These are phyloP conservation scores for Candida loeiensis DNA, from an alignment of 805 yeast genomes.

Conservation along the genomic window DNA sequence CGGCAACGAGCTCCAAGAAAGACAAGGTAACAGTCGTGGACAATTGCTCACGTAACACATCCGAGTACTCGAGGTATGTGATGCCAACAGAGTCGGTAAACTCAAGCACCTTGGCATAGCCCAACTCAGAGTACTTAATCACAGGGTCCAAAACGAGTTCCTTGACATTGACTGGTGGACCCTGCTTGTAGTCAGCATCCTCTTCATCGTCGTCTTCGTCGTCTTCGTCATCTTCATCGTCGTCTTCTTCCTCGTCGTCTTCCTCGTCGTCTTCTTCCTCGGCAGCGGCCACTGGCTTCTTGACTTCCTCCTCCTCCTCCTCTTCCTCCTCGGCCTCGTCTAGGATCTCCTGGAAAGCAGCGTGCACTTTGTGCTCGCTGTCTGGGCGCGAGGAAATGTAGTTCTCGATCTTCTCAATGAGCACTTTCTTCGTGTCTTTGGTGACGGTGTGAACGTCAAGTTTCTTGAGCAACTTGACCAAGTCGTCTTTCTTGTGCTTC, in stretches of 20 bases:
- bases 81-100: conserved; percentile 35
- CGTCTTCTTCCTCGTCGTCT: conserved; percentile 21
- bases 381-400: conserved; percentile 24
- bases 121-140: conserved; percentile 26
- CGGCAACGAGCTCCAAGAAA: conserved; percentile 28
- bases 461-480: conserved; percentile 32
- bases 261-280: conserved; percentile 11
- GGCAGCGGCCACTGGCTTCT: neutral
- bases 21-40: conserved; percentile 36
- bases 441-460: conserved; percentile 32
- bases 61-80: conserved; percentile 33
- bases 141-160: conserved; percentile 38
- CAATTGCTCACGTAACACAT: conserved; percentile 37
- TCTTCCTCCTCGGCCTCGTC: conserved; percentile 22
- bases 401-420: conserved; percentile 35
- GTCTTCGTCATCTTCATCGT: conserved; percentile 20
- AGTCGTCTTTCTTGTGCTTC: conserved; percentile 39
- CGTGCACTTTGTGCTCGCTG: conserved; percentile 18
- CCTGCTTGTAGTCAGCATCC: conserved; percentile 35
- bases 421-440: conserved; percentile 41
- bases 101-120: conserved; percentile 23
- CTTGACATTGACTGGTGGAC: conserved; percentile 39
- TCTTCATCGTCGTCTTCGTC: conserved; percentile 32
- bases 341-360: conserved; percentile 14
- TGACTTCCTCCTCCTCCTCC: conserved; percentile 14